Evolutionary conservation across 1,139 yeast species (phyloP).

Genomic region (Zygosaccharomyces sapae): DNA sequence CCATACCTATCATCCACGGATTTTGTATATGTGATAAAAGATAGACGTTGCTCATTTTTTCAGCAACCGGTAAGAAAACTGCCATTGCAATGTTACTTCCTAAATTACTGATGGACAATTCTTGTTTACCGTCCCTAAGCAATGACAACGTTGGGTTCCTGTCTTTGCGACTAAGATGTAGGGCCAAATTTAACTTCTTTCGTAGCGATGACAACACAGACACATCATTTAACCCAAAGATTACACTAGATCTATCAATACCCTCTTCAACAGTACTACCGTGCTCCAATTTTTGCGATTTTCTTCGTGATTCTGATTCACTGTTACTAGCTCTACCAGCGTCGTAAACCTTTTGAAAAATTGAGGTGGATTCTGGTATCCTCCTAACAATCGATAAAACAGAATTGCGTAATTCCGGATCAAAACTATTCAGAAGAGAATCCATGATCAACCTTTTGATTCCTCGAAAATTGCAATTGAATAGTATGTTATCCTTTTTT

Average conservation of each 20-base stretch:
- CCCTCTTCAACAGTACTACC: conserved; percentile 14
- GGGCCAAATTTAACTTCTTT: conserved; percentile 40
- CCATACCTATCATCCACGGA: conserved; percentile 33
- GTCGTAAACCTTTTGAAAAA: conserved; percentile 28
- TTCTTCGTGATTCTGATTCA: conserved; percentile 10
- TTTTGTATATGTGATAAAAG: conserved; percentile 40
- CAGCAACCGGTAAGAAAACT: conserved; percentile 47
- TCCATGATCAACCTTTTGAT: conserved; percentile 8
- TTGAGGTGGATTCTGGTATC: conserved; percentile 23
- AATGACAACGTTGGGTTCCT: conserved; percentile 41
- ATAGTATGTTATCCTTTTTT: too few species aligned
- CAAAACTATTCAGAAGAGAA: conserved; percentile 21
- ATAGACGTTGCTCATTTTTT: conserved; percentile 42
- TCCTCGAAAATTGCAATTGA: too few species aligned
- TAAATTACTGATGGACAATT: conserved; percentile 38
- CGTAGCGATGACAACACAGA: conserved; percentile 51
- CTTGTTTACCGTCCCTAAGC: conserved; percentile 39
- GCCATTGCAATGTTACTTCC: conserved; percentile 42
- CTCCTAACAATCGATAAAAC: conserved; percentile 24
- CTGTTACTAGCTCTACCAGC: conserved; percentile 15
- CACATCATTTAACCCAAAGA: conserved; percentile 45
- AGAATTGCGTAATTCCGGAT: conserved; percentile 25
- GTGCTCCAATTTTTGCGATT: conserved; percentile 3
- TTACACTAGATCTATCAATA: conserved; percentile 38
- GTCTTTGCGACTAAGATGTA: conserved; percentile 32